phyloP scores from a whole-genome alignment of 116 monocot species.

The Thalassia testudinum region DNA sequence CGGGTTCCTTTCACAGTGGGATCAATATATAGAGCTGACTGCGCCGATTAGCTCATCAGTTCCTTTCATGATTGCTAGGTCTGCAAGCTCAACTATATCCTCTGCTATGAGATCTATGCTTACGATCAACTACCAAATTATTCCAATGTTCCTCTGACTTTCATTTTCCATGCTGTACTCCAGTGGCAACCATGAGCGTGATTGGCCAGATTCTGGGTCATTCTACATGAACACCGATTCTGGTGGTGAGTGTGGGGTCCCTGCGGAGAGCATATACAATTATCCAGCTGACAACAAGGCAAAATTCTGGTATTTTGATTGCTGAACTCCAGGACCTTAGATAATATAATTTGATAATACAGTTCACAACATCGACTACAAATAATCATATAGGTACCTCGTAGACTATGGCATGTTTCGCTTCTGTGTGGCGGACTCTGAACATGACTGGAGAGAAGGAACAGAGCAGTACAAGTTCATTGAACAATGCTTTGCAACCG shows the following conservation, averaged over 20 bases:
- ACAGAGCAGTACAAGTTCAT: slow-evolving; percentile 66
- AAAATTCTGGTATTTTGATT: slow-evolving; percentile 14
- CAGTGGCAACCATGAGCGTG: slow-evolving; percentile 35
- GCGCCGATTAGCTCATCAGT: slow-evolving; percentile 20
- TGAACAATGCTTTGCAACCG: slow-evolving; percentile 44
- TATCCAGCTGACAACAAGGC: slow-evolving; percentile 26
- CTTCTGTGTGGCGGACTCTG: slow-evolving; percentile 72
- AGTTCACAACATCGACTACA: no score
- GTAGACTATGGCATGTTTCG: slow-evolving; percentile 72
- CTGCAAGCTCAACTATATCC: not conserved
- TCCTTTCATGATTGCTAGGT: slow-evolving; percentile 29
- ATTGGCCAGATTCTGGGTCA: slow-evolving; percentile 20
- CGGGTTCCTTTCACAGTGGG: slow-evolving; percentile 33
- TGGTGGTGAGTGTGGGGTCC: slow-evolving; percentile 29
- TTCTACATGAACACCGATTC: slow-evolving; percentile 21
- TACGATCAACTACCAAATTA: no score
- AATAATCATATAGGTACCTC: slow-evolving; percentile 30
- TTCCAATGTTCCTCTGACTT: no score
- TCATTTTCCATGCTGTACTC: not conserved
- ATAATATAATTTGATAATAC: no score
- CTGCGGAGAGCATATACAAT: slow-evolving; percentile 21
- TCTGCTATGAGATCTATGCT: no score
- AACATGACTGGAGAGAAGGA: slow-evolving; percentile 80
- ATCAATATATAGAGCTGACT: slow-evolving; percentile 20
- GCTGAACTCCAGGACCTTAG: no score